Evolutionary conservation across 2,329 filamentous ascomycete genomes (phyloP), one percentile per base, ranked within the genome.

Genomic region (Kalmusia sp.): DNA sequence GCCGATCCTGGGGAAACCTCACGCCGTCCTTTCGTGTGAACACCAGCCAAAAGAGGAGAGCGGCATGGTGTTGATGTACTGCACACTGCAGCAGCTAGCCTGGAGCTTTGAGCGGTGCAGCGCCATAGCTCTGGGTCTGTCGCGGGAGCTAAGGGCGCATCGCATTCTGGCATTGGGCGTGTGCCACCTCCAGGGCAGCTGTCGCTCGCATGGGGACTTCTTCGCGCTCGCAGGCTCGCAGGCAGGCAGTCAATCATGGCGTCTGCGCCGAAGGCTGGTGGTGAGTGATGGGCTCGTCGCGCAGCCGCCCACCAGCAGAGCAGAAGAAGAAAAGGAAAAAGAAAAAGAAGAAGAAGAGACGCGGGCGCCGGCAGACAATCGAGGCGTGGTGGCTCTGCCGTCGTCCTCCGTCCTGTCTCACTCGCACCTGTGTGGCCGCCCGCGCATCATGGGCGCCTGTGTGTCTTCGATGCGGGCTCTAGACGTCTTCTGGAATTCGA

Each of bases 401-500:
- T 17, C 30, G 19, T 24, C 38, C 49, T 38, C 24, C 34, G 31
- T 39, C 41, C 25, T 22, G 49, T 46, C 40, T 51, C 49, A 39
- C 49, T 40, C 49, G 49, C 49, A 49, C n/a, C 33, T 19, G 11
- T n/a, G n/a, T n/a, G n/a, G n/a, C n/a, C n/a, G n/a, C n/a, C n/a
- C 40, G 31, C 25, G 17, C 45, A 7, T 11, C 15, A 37, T 41
- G 38, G 28, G 30, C 37, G 44, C 39, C 31, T 43, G 46, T 43
- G 46, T 49, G 52, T 45, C 38, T 49, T 46, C 50, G n/a, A 52
- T 45, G 34, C 17, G 27, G 21, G 43, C 50, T 54, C 51, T 54
- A 40, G 45, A 46, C 19, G 47, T 44, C 56, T 69, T 69, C 67
- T 69, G 62, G 67, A 69, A 68, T 46, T 40, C 51, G 49, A 63